Conservation (phyloP, 176 grass and related monocot species). For the Oryza meridionalis region DNA sequence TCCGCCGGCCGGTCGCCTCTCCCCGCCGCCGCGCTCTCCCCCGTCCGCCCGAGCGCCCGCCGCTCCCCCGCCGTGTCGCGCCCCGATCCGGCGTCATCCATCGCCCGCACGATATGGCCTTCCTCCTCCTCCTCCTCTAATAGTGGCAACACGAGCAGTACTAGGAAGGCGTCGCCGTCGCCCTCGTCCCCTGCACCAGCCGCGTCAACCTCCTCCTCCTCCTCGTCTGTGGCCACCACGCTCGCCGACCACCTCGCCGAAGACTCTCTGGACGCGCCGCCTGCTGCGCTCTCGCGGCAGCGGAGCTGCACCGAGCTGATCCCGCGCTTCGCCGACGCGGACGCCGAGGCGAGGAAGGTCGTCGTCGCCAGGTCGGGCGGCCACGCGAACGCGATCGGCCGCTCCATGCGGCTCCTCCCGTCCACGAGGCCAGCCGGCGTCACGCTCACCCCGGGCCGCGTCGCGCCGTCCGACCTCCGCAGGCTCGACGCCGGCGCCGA, state of each 20-base stretch:
- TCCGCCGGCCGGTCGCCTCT: neutral
- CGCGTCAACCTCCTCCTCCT: too few species aligned
- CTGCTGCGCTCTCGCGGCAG: slow-evolving; percentile 38
- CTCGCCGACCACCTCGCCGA: slow-evolving; percentile 52
- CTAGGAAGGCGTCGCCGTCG: slow-evolving; percentile 11
- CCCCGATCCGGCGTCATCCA: neutral
- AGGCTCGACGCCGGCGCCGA: slow-evolving; percentile 40
- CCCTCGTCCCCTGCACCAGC: neutral
- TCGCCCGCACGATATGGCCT: slow-evolving; percentile 40
- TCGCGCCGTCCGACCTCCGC: slow-evolving; percentile 43
- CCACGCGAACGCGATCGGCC: slow-evolving; percentile 38
- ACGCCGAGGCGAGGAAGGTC: slow-evolving; percentile 42
- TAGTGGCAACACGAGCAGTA: slow-evolving; percentile 17
- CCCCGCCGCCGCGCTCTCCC: slow-evolving; percentile 27
- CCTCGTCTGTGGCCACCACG: neutral
- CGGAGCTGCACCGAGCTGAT: slow-evolving; percentile 53
- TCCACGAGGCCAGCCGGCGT: slow-evolving; percentile 41
- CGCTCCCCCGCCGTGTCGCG: slow-evolving; percentile 28
- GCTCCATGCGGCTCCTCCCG: slow-evolving; percentile 56
- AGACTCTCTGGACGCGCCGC: slow-evolving; percentile 16
- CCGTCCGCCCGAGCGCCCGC: slow-evolving; percentile 20
- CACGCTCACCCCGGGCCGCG: slow-evolving; percentile 48
- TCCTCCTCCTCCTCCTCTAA: slow-evolving; percentile 33
- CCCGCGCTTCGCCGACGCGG: slow-evolving; percentile 45
- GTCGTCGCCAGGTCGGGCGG: neutral